Evolutionary conservation across 805 yeast genomes (phyloP).

Genomic region (Yarrowia sp.): DNA sequence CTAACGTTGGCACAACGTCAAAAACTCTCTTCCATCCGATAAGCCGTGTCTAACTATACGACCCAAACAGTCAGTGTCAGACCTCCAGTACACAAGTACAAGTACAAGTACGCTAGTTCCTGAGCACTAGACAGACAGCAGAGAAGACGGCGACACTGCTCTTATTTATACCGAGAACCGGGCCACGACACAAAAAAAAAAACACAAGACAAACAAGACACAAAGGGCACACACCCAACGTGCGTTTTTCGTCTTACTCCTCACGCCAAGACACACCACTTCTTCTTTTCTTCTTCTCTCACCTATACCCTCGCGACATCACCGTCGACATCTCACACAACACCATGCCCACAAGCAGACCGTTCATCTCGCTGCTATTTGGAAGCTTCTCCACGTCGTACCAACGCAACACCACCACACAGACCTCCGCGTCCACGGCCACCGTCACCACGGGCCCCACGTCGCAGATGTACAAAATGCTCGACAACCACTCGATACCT

Average conservation of each 20-base stretch:
- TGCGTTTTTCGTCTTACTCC: slow-evolving; percentile 5
- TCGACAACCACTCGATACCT: slow-evolving; percentile 31
- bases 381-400: slow-evolving; percentile 35
- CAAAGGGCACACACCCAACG: no score
- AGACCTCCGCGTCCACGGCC: slow-evolving; percentile 16
- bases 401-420: slow-evolving; percentile 32
- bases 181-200: no score
- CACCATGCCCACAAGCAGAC: slow-evolving; percentile 30
- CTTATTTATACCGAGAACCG: no score
- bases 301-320: neutral
- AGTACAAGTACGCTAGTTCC: no score
- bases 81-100: neutral
- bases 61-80: neutral
- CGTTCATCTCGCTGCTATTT: slow-evolving; percentile 37
- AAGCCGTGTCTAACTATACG: slow-evolving; percentile 35
- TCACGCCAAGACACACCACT: slow-evolving; percentile 7
- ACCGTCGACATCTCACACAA: neutral
- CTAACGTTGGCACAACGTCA: slow-evolving; percentile 13
- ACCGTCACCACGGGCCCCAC: slow-evolving; percentile 29
- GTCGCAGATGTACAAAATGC: slow-evolving; percentile 30
- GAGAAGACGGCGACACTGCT: no score
- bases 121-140: no score
- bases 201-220: no score
- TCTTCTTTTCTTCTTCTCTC: no score
- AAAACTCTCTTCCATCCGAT: slow-evolving; percentile 33